Evolutionary conservation across 1,284 basidiomycete genomes (phyloP).

Genomic region (Cutaneotrichosporon dermatis): DNA sequence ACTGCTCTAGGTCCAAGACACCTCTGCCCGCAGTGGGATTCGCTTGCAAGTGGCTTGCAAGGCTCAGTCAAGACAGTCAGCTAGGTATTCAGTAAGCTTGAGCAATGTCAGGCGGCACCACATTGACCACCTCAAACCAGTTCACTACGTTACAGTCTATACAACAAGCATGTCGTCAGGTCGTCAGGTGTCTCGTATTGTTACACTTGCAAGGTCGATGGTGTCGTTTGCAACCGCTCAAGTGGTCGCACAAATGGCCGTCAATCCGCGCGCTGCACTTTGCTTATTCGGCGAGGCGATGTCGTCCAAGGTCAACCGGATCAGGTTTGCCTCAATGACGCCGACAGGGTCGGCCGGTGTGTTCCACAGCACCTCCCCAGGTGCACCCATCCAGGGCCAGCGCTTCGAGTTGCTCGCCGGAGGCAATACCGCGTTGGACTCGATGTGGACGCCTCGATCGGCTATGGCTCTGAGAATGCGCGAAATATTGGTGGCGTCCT

Average conservation of each 20-base stretch:
- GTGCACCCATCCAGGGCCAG: constrained; percentile 48
- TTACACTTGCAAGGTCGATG: too few species aligned
- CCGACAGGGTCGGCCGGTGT: background rate
- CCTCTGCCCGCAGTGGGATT: too few species aligned
- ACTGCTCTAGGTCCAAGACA: too few species aligned
- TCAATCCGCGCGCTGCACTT: background rate
- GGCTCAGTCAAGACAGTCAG: too few species aligned
- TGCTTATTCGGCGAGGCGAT: background rate
- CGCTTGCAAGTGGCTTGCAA: too few species aligned
- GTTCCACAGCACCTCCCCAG: constrained; percentile 41
- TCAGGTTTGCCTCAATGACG: background rate
- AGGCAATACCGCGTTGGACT: constrained; percentile 67
- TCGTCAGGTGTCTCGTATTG: too few species aligned
- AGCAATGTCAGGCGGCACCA: too few species aligned
- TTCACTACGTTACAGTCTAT: too few species aligned
- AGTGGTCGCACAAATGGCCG: background rate
- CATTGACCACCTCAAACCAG: too few species aligned
- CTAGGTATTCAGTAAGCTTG: too few species aligned
- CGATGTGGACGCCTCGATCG: constrained; percentile 60
- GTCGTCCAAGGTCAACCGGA: background rate
- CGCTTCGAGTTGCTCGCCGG: constrained; percentile 37
- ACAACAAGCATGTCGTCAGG: too few species aligned
- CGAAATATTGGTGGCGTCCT: constrained; percentile 83
- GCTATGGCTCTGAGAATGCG: constrained; percentile 72
- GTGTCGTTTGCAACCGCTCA: background rate